Base-by-base conservation (phyloP, 495 filamentous ascomycete species). In the Aspergillus indologenus region DNA sequence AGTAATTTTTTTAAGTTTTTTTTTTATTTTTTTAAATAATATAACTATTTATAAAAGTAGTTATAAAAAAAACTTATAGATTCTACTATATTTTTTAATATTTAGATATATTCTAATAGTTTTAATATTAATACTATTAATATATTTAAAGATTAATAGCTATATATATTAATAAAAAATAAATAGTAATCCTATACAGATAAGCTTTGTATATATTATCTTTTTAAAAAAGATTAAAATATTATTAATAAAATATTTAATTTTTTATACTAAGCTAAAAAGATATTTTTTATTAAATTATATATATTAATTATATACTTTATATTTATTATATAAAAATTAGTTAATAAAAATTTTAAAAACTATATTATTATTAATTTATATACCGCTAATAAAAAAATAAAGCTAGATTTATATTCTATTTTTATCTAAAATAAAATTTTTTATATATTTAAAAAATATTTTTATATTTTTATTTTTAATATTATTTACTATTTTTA, bases 121-220 rank as follows among this genome's bases (percentile, higher is more conserved):
- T n/a, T n/a, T n/a, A n/a, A n/a, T n/a, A n/a, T n/a, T n/a, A n/a
- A n/a, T n/a, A n/a, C n/a, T 49, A 14, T 48, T 14, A 7, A 29
- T 59, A 29, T 24, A 5, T 5, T 61, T 51, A 60, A 23, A 26
- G 20, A 48, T 34, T 29, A 50, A 31, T 48, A 61, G 29, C 1
- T 24, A 29, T 45, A 49, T 46, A 60, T 61, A 58, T 34, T 5
- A 50, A 42, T 21, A 26, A 61, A 61, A 62, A 8, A 50, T 61
- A 54, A 54, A 54, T 29, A 29, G 9, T 29, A 29, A 29, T 4
- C 3, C 26, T 29, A 9, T 29, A 29, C 9, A 29, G 9, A 29
- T 29, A 29, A 29, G 9, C 9, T 9, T 29, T 29, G 9, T 29
- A 29, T 29, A 4, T 29, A 29, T 29, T 29, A 29, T 29, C 9